Conservation (phyloP, 176 grass and related monocot species). For the Cenchrus americanus region DNA sequence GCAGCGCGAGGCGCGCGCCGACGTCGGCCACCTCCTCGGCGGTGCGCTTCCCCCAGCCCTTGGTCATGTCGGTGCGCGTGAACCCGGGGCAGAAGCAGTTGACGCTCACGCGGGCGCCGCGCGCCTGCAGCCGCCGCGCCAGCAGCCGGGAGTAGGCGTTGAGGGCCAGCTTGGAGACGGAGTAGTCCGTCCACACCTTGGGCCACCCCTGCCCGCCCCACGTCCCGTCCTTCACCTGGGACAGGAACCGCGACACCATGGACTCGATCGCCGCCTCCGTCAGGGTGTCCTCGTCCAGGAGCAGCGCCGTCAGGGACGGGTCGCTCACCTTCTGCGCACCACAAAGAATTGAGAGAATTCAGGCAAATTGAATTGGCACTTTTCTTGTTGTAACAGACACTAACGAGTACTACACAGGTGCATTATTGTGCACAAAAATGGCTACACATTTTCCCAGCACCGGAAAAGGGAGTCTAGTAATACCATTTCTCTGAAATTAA, state of each 20-base stretch:
- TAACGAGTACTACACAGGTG: background rate
- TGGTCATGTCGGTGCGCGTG: slow-evolving; percentile 89
- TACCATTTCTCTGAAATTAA: slow-evolving; percentile 3
- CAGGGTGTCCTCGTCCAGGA: slow-evolving; percentile 71
- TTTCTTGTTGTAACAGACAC: background rate
- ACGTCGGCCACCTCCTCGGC: slow-evolving; percentile 68
- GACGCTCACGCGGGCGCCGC: slow-evolving; percentile 68
- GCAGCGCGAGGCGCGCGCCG: slow-evolving; percentile 52
- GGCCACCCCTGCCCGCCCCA: slow-evolving; percentile 84
- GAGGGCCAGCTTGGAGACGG: slow-evolving; percentile 89
- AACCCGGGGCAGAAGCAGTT: slow-evolving; percentile 98
- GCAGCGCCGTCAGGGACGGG: slow-evolving; percentile 40
- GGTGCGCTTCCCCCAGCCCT: slow-evolving; percentile 60
- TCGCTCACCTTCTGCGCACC: slow-evolving; percentile 66
- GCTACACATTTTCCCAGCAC: background rate
- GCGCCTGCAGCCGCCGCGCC: slow-evolving; percentile 59
- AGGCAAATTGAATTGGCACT: background rate
- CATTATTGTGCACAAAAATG: background rate
- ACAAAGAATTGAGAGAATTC: background rate
- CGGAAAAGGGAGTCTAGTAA: background rate
- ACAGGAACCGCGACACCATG: slow-evolving; percentile 76
- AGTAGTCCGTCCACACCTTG: slow-evolving; percentile 91
- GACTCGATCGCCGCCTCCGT: slow-evolving; percentile 55
- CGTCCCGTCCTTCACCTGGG: slow-evolving; percentile 71
- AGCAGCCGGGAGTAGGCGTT: slow-evolving; percentile 85